Percentiles rank a stretch among this genome's conserved stretches.
Evolutionary conservation across 768 basidiomycete species (phyloP).

Genomic region (Suillus subaureus): DNA sequence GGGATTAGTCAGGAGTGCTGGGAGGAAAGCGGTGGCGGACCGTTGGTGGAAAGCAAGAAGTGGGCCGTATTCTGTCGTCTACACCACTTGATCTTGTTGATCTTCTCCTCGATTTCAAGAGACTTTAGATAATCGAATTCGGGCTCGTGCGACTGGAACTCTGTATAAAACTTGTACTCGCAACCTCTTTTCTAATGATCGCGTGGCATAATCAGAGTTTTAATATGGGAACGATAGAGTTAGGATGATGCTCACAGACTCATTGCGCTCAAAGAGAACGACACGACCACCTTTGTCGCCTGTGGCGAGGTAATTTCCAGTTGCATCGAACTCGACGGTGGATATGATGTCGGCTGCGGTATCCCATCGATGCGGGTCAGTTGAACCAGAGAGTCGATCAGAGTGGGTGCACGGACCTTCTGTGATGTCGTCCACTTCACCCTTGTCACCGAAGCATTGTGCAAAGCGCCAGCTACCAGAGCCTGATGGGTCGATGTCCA

Average conservation of each 20-base stretch:
- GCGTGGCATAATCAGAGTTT: slow-evolving; percentile 34
- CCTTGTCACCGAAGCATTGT: slow-evolving; percentile 99
- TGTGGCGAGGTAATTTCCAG: slow-evolving; percentile 98
- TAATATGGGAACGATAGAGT: slow-evolving; percentile 11
- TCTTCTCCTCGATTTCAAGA: slow-evolving; percentile 99
- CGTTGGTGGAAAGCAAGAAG: slow-evolving; percentile 96
- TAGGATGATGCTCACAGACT: slow-evolving; percentile 64
- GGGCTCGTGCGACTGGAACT: slow-evolving; percentile 99
- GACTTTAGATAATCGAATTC: slow-evolving; percentile 99
- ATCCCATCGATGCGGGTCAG: slow-evolving; percentile 9
- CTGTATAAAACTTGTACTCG: slow-evolving; percentile 99
- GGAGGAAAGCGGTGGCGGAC: slow-evolving; percentile 45
- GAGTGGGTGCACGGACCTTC: slow-evolving; percentile 66
- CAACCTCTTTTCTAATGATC: slow-evolving; percentile 93
- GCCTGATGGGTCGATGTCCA: slow-evolving; percentile 84
- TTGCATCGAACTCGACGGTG: slow-evolving; percentile 99
- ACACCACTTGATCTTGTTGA: slow-evolving; percentile 99
- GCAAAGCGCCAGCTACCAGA: slow-evolving; percentile 98
- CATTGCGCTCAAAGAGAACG: slow-evolving; percentile 97
- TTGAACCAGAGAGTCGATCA: slow-evolving; percentile 24
- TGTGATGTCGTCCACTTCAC: slow-evolving; percentile 98
- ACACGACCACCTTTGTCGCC: slow-evolving; percentile 99
- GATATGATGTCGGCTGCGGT: slow-evolving; percentile 97
- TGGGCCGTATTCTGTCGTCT: slow-evolving; percentile 97
- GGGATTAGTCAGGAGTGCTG: slow-evolving; percentile 6